These are phyloP conservation scores for Lichina pygmaea DNA, from an alignment of 495 filamentous ascomycete species.

Conservation along the genomic window DNA sequence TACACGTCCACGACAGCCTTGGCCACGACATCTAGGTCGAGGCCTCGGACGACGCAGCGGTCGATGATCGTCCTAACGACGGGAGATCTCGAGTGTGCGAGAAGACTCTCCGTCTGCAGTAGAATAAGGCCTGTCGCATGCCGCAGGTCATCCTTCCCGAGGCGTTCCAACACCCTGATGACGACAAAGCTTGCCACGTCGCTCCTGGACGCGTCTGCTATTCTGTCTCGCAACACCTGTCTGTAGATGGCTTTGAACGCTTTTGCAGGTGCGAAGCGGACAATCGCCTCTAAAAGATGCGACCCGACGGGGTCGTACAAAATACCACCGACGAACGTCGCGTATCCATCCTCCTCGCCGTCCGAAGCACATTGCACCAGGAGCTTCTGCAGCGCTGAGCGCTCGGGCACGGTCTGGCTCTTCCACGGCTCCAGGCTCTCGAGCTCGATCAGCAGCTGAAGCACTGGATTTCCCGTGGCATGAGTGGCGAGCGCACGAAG, in stretches of 20 bases:
- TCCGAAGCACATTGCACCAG: constrained; percentile 14
- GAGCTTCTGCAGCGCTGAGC: constrained; percentile 30
- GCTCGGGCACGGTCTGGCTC: constrained; percentile 26
- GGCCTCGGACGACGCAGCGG: constrained; percentile 39
- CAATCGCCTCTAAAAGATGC: constrained; percentile 61
- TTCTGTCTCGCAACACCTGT: constrained; percentile 44
- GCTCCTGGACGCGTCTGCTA: constrained; percentile 57
- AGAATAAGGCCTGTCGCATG: constrained; percentile 37
- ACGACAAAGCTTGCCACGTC: constrained; percentile 72
- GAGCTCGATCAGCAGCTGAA: constrained; percentile 66
- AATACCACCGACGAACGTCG: constrained; percentile 55
- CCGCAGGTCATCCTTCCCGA: constrained; percentile 59
- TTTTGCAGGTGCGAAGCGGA: constrained; percentile 55
- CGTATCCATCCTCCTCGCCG: constrained; percentile 21
- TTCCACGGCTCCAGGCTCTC: constrained; percentile 48
- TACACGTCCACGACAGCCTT: constrained; percentile 30
- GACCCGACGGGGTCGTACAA: constrained; percentile 78
- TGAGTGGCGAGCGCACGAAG: constrained; percentile 62
- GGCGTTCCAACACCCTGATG: constrained; percentile 47
- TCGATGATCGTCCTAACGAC: constrained; percentile 64
- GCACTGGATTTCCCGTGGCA: constrained; percentile 63
- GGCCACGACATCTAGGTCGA: constrained; percentile 32
- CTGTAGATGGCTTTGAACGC: constrained; percentile 65
- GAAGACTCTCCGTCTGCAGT: constrained; percentile 37
- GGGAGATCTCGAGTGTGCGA: constrained; percentile 45